These are phyloP conservation scores for Rickenella mellea DNA, from an alignment of 768 basidiomycete species.

Conservation along the genomic window DNA sequence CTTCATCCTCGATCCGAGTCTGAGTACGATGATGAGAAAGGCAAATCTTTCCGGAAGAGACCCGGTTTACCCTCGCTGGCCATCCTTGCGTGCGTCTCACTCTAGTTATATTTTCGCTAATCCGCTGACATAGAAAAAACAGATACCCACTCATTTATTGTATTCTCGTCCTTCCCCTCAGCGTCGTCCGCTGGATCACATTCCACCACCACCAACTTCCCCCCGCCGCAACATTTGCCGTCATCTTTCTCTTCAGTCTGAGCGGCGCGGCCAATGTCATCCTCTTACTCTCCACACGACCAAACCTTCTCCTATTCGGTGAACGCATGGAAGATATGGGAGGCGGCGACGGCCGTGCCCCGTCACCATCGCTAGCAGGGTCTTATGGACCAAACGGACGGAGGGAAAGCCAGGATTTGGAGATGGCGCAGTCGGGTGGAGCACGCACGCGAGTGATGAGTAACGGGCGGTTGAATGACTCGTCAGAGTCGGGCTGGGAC, in stretches of 20 bases:
- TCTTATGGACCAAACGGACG: no score
- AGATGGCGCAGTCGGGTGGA: no score
- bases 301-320: conserved; percentile 23
- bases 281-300: conserved; percentile 26
- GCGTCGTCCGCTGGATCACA: conserved; percentile 29
- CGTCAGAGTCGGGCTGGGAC: no score
- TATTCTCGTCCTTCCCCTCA: conserved; percentile 29
- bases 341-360: not conserved
- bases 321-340: not conserved
- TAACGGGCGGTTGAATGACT: no score
- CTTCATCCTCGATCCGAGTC: conserved; percentile 5
- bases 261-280: conserved; percentile 31
- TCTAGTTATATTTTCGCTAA: no score
- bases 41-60: not conserved
- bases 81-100: conserved; percentile 25
- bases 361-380: no score
- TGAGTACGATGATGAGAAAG: conserved; percentile 10
- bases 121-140: no score
- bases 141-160: conserved; percentile 31
- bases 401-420: no score
- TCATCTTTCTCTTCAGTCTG: conserved; percentile 24
- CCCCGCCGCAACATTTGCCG: conserved; percentile 21
- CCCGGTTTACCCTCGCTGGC: conserved; percentile 9
- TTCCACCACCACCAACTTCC: no score
- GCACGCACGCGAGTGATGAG: no score